These are phyloP conservation scores for Aspergillus saccharolyticus DNA, from an alignment of 495 filamentous ascomycete genomes.

Conservation along the genomic window DNA sequence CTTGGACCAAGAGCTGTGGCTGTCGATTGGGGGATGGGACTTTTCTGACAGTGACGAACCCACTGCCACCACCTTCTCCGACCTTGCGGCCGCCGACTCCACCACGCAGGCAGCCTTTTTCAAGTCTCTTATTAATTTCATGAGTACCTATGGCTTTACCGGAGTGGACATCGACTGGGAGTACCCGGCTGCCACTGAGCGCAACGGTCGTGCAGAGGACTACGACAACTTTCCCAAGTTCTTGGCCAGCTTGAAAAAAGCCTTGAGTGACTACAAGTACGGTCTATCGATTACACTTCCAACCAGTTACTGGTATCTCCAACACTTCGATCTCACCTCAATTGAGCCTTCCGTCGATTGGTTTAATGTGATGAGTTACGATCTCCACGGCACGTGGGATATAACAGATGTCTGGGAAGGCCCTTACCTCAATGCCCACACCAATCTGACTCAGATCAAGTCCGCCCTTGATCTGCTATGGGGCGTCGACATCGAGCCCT, in stretches of 20 bases:
- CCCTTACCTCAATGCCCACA: slow-evolving; percentile 21
- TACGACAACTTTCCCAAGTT: slow-evolving; percentile 37
- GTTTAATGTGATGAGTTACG: slow-evolving; percentile 49
- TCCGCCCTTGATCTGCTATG: slow-evolving; percentile 28
- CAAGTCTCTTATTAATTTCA: slow-evolving; percentile 31
- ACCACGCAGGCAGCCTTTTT: slow-evolving; percentile 35
- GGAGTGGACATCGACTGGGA: slow-evolving; percentile 60
- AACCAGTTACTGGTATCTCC: slow-evolving; percentile 28
- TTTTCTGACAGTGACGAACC: slow-evolving; percentile 2
- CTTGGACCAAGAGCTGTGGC: too few relatives aligned
- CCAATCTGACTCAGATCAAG: slow-evolving; percentile 33
- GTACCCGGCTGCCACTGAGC: slow-evolving; percentile 40
- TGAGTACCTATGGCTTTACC: slow-evolving; percentile 46
- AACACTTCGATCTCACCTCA: slow-evolving; percentile 35
- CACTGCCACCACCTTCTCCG: too few relatives aligned
- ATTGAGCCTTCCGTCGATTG: slow-evolving; percentile 42
- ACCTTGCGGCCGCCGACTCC: background rate
- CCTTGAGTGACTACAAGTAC: slow-evolving; percentile 25
- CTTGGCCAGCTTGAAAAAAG: slow-evolving; percentile 35
- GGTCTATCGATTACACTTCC: slow-evolving; percentile 41
- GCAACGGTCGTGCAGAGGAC: slow-evolving; percentile 35
- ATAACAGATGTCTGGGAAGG: slow-evolving; percentile 7
- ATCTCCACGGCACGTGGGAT: slow-evolving; percentile 40
- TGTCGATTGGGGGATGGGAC: slow-evolving; percentile 1
- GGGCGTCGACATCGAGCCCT: slow-evolving; percentile 27